A percentile compares a stretch with the other conserved stretches of the same genome.
Evolutionary conservation across 495 filamentous ascomycete species (phyloP).

Genomic region (Opeltia flavorubescens): DNA sequence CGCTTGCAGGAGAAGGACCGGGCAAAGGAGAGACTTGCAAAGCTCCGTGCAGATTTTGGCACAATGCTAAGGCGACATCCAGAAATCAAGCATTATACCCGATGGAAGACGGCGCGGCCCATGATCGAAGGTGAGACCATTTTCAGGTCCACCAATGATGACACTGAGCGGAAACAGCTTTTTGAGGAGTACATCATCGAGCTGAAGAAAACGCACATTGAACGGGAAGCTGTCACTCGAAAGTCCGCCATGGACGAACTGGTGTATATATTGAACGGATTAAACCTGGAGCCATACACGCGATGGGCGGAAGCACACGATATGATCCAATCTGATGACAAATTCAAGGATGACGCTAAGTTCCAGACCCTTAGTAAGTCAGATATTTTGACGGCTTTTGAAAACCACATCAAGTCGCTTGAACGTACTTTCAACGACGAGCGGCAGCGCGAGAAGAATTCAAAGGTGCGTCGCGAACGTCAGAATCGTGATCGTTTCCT

Average conservation of each 20-base stretch:
- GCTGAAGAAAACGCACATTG: constrained; percentile 61
- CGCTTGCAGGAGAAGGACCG: constrained; percentile 87
- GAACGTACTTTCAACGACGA: constrained; percentile 83
- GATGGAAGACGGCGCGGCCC: constrained; percentile 90
- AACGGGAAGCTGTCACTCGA: constrained; percentile 54
- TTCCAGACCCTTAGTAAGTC: constrained; percentile 77
- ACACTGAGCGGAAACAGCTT: constrained; percentile 76
- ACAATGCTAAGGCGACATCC: constrained; percentile 94
- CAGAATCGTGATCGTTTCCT: constrained; percentile 71
- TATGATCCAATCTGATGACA: constrained; percentile 63
- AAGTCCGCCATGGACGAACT: constrained; percentile 82
- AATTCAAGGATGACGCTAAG: constrained; percentile 73
- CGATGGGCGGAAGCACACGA: constrained; percentile 85
- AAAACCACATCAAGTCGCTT: constrained; percentile 83
- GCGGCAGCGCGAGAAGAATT: constrained; percentile 71
- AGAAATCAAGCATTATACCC: constrained; percentile 94
- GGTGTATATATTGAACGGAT: constrained; percentile 61
- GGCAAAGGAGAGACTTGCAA: constrained; percentile 86
- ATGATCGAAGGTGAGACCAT: constrained; percentile 94
- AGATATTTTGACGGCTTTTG: constrained; percentile 85
- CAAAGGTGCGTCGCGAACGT: constrained; percentile 65
- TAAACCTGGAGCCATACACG: constrained; percentile 85
- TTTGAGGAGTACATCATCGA: constrained; percentile 89
- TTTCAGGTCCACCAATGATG: constrained; percentile 79
- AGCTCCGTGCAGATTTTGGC: constrained; percentile 84